Evolutionary conservation across 2,329 filamentous ascomycete species (phyloP).

Genomic region (Nigrograna mackinnonii): DNA sequence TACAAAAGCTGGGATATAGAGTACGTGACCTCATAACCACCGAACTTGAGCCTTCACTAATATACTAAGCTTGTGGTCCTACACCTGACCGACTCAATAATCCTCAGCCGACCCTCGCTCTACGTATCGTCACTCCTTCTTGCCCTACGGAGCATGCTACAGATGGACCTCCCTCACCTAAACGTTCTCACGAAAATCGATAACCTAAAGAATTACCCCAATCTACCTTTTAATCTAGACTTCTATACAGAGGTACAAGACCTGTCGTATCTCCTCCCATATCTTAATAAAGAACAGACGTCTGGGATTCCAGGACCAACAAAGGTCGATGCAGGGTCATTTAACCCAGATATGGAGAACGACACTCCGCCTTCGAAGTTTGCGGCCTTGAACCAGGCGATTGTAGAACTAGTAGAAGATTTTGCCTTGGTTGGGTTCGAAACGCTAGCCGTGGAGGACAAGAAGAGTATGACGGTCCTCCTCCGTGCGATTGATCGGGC

Average conservation of each 20-base stretch:
- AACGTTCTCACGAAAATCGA: constrained; percentile 99
- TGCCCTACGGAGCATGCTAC: constrained; percentile 93
- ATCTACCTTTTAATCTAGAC: constrained; percentile 91
- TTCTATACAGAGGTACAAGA: constrained; percentile 98
- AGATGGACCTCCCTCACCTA: constrained; percentile 94
- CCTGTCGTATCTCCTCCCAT: constrained; percentile 78
- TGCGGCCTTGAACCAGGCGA: constrained; percentile 79
- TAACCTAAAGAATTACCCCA: constrained; percentile 82
- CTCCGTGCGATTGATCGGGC: constrained; percentile 89
- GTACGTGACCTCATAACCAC: constrained; percentile 63
- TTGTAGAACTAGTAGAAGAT: constrained; percentile 83
- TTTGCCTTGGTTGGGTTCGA: constrained; percentile 92
- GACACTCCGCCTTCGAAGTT: constrained; percentile 65
- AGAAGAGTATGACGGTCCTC: constrained; percentile 93
- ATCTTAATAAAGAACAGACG: constrained; percentile 73
- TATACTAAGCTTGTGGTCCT: constrained; percentile 78
- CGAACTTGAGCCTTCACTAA: not conserved
- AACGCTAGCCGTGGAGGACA: constrained; percentile 93
- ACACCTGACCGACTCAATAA: constrained; percentile 92
- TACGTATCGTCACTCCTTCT: constrained; percentile 95
- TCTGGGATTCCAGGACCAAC: constrained; percentile 38
- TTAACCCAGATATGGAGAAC: constrained; percentile 48
- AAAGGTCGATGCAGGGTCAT: constrained; percentile 30
- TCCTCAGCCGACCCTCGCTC: constrained; percentile 87
- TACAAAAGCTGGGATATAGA: constrained; percentile 91